Percentiles rank a stretch among this genome's conserved stretches.
These are phyloP conservation scores for Elsinoe perseae DNA, from an alignment of 2,329 filamentous ascomycete genomes.

Conservation along the genomic window DNA sequence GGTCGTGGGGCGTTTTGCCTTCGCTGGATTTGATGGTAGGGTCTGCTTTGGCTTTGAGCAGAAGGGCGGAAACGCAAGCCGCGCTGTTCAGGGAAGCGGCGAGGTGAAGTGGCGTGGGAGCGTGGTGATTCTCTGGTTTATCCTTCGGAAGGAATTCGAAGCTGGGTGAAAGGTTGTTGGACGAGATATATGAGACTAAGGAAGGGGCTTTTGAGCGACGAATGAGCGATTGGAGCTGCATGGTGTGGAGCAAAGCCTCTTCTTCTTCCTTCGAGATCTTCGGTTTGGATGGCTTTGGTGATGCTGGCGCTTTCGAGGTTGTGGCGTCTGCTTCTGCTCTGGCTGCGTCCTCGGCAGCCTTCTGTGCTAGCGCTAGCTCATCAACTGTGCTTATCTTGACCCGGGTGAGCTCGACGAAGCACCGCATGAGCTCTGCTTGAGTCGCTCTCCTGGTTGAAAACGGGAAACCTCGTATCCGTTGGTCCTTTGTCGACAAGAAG, in stretches of 20 bases:
- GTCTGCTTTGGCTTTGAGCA: conserved; percentile 66
- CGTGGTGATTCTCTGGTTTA: conserved; percentile 63
- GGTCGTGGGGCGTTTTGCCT: conserved; percentile 77
- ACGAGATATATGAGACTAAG: conserved; percentile 72
- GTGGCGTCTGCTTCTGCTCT: conserved; percentile 34
- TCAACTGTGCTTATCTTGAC: conserved; percentile 76
- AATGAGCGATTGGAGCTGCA: conserved; percentile 79
- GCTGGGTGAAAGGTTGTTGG: conserved; percentile 61
- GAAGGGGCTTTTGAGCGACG: conserved; percentile 84
- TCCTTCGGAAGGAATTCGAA: conserved; percentile 69
- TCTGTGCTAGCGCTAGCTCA: conserved; percentile 49
- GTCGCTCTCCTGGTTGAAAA: conserved; percentile 90
- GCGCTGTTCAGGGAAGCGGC: conserved; percentile 74
- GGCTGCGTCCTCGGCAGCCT: conserved; percentile 41
- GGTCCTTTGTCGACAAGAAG: conserved; percentile 69
- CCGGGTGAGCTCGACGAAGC: conserved; percentile 86
- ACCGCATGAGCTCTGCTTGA: conserved; percentile 87
- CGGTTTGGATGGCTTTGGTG: conserved; percentile 44
- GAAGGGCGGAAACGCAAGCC: conserved; percentile 66
- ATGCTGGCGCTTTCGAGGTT: conserved; percentile 23
- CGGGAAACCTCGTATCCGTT: conserved; percentile 76
- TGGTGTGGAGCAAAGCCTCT: conserved; percentile 70
- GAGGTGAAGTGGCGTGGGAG: conserved; percentile 76
- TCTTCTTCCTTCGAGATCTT: conserved; percentile 79
- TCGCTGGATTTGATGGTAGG: conserved; percentile 64